Conservation (phyloP, 2,329 filamentous ascomycete species). For the Peltaster fructicola region DNA sequence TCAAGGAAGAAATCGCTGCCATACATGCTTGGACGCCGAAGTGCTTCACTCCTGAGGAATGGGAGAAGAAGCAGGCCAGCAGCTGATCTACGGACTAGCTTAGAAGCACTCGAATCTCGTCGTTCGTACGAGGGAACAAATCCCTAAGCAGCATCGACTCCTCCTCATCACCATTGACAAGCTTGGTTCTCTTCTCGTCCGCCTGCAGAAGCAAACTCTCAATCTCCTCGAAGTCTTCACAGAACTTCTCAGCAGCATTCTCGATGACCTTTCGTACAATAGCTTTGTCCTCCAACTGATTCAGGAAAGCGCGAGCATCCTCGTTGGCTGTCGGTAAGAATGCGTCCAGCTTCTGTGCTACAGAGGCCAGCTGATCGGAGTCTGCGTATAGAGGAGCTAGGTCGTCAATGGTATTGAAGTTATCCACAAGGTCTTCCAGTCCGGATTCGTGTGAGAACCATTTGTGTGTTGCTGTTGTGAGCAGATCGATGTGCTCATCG, state of each 20-base stretch:
- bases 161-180: conserved; percentile 17
- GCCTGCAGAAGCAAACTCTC: conserved; percentile 42
- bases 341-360: conserved; percentile 65
- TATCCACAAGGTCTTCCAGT: conserved; percentile 30
- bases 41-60: conserved; percentile 83
- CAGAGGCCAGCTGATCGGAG: conserved; percentile 34
- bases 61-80: conserved; percentile 45
- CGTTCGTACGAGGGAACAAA: conserved; percentile 45
- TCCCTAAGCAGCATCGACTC: conserved; percentile 29
- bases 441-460: conserved; percentile 65
- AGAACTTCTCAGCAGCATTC: conserved; percentile 68
- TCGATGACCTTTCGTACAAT: conserved; percentile 64
- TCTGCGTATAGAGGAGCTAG: conserved; percentile 13
- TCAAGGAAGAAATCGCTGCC: conserved; percentile 73
- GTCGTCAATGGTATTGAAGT: conserved; percentile 11
- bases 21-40: conserved; percentile 94
- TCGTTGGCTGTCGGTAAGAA: conserved; percentile 87
- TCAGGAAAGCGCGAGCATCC: conserved; percentile 72
- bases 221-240: conserved; percentile 60
- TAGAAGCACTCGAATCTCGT: conserved; percentile 45
- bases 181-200: conserved; percentile 31
- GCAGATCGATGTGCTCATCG: conserved; percentile 23
- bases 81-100: too few relatives aligned
- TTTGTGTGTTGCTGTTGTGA: conserved; percentile 39
- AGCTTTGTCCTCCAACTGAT: conserved; percentile 51